These are phyloP conservation scores for Coniella lustricola DNA, from an alignment of 2,329 filamentous ascomycete species.

Conservation along the genomic window DNA sequence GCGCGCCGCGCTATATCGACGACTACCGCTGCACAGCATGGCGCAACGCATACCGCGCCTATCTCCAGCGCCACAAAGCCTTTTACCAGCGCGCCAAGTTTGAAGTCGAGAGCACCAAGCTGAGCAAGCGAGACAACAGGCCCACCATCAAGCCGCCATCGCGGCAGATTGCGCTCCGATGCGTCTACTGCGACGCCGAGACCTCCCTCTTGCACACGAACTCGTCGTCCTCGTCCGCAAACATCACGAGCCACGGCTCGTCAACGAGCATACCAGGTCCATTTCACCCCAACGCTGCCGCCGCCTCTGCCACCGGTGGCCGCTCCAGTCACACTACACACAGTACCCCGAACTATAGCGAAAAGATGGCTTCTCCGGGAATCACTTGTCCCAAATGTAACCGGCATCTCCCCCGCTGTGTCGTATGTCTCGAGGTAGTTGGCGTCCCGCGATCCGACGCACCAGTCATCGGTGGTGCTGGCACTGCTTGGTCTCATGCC, in stretches of 20 bases:
- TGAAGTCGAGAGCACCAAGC: slow-evolving; percentile 67
- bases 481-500: no score
- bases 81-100: slow-evolving; percentile 73
- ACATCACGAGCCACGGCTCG: slow-evolving; percentile 3
- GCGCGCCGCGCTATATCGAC: slow-evolving; percentile 67
- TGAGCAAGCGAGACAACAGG: slow-evolving; percentile 56
- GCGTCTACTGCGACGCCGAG: slow-evolving; percentile 66
- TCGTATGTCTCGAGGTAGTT: slow-evolving; percentile 60
- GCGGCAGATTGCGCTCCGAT: slow-evolving; percentile 67
- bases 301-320: slow-evolving; percentile 1
- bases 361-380: slow-evolving; percentile 48
- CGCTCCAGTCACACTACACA: slow-evolving; percentile 20
- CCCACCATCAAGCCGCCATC: slow-evolving; percentile 59
- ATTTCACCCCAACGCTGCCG: slow-evolving; percentile 17
- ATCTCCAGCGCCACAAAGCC: slow-evolving; percentile 64
- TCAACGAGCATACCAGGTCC: slow-evolving; percentile 12
- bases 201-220: slow-evolving; percentile 27
- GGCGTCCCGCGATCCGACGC: slow-evolving; percentile 56
- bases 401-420: slow-evolving; percentile 59
- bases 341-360: slow-evolving; percentile 49
- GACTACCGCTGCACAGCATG: slow-evolving; percentile 70
- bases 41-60: slow-evolving; percentile 64
- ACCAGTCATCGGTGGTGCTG: slow-evolving; percentile 37
- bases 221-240: slow-evolving; percentile 19
- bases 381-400: slow-evolving; percentile 62